These are phyloP conservation scores for Epichloe uncinata DNA, from an alignment of 2,329 filamentous ascomycete genomes.

Conservation along the genomic window DNA sequence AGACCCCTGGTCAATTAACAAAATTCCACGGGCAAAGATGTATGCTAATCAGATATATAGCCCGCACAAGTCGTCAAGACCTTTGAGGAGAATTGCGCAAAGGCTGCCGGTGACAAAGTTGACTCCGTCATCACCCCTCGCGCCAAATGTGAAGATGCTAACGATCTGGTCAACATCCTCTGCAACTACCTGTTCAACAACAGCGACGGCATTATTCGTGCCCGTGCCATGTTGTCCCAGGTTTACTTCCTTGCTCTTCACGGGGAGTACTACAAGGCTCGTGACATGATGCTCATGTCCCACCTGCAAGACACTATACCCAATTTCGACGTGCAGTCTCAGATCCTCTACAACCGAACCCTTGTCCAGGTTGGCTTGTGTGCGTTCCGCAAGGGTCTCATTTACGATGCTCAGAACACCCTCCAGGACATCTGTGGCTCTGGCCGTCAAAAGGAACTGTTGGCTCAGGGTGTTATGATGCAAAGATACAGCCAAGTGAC, in stretches of 20 bases:
- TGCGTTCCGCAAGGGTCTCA: conserved; percentile 90
- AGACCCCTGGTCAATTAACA: not conserved
- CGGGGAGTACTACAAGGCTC: conserved; percentile 93
- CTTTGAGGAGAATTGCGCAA: conserved; percentile 90
- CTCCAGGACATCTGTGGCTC: conserved; percentile 97
- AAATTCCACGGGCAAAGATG: not conserved
- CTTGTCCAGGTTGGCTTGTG: conserved; percentile 96
- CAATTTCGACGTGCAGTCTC: conserved; percentile 92
- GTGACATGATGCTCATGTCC: conserved; percentile 99
- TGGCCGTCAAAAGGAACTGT: conserved; percentile 91
- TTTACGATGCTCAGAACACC: conserved; percentile 96
- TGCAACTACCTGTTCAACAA: conserved; percentile 92
- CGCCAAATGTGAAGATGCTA: conserved; percentile 51
- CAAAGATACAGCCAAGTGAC: conserved; percentile 94
- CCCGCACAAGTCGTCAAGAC: conserved; percentile 86
- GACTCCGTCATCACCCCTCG: conserved; percentile 76
- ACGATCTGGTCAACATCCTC: conserved; percentile 67
- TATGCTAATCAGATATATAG: conserved; percentile 23
- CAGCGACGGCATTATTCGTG: conserved; percentile 91
- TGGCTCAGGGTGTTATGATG: conserved; percentile 96
- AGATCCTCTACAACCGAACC: conserved; percentile 97
- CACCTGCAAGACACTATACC: conserved; percentile 94
- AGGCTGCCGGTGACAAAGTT: conserved; percentile 53
- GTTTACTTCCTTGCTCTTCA: conserved; percentile 97
- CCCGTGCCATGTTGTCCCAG: conserved; percentile 93